Evolutionary conservation across 73 alveolate species (phyloP), one percentile per base, ranked within the genome.

Genomic region (Paramecium sonneborni): DNA sequence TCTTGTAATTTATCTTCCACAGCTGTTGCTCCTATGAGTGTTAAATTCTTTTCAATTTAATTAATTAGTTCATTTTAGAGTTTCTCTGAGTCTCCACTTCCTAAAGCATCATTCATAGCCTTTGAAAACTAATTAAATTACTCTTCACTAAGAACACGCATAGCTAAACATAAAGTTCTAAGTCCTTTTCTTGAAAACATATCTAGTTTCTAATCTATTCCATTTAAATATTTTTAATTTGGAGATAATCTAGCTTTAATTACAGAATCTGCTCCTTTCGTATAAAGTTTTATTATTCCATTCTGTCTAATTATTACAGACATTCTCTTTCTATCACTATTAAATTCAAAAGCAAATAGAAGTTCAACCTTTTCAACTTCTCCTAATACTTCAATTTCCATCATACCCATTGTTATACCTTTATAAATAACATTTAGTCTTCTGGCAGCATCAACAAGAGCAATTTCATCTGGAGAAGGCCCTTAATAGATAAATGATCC

Each of bases 1-100:
- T 98, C 98, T 92, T 97, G 96, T 72, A 98, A 93, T 92, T 97
- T 97, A 90, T 98, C 99, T 92, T 98, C 99, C 35, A 98, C 95
- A 28, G 99, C 99, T 62, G 98, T 94, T 11, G 97, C 98, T 38
- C 99, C 99, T 18, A 97, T 62, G 23, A 97, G 86, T 52, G 55
- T 87, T 26, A 97, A 85, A 93, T 96, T 95, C 43, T 87, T 95
- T 92, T 97, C 99, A 21, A 95, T 85, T 52, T 97, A 90, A 44
- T 95, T 93, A 14, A 94, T 94, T 30, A 93, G 41, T 0, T 92
- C 86, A 30, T 38, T 43, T 67, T 88, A 48, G 1, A 48, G 21
- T 20, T 79, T 57, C 41, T 92, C 92, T 41, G 85, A 56, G 20
- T 94, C 69, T 52, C 68, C 68, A 52, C 68, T 18, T 70, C 69